These are phyloP conservation scores for Taiwanofungus camphoratus DNA, from an alignment of 1,284 basidiomycete species.

Conservation along the genomic window DNA sequence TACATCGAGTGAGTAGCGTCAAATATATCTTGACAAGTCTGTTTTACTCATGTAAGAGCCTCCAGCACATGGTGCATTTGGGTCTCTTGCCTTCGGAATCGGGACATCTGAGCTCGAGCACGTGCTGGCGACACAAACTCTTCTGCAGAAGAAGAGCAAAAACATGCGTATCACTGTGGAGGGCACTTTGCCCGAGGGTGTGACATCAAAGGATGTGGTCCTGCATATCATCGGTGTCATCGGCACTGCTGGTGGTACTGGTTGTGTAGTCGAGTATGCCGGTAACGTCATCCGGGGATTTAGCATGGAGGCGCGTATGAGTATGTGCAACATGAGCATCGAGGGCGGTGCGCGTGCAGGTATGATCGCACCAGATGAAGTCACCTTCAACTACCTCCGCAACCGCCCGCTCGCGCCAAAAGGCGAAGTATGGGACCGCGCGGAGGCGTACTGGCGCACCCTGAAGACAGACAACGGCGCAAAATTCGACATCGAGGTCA, in stretches of 20 bases:
- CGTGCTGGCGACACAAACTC: constrained; percentile 92
- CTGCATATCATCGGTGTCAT: constrained; percentile 93
- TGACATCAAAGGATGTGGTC: constrained; percentile 93
- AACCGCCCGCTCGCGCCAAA: constrained; percentile 83
- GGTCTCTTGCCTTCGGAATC: constrained; percentile 94
- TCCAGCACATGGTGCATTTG: constrained; percentile 90
- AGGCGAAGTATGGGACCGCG: constrained; percentile 87
- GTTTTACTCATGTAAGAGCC: constrained; percentile 1
- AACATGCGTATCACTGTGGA: constrained; percentile 96
- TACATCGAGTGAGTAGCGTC: constrained; percentile 78
- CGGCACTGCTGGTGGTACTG: constrained; percentile 93
- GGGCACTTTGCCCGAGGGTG: constrained; percentile 81
- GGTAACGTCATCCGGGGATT: constrained; percentile 88
- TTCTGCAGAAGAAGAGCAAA: constrained; percentile 89
- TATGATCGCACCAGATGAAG: constrained; percentile 92
- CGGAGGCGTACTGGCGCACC: constrained; percentile 85
- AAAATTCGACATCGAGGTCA: constrained; percentile 85
- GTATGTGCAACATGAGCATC: constrained; percentile 98
- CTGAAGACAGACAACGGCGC: constrained; percentile 85
- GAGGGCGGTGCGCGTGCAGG: constrained; percentile 94
- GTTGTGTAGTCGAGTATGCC: constrained; percentile 90
- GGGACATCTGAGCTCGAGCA: constrained; percentile 97
- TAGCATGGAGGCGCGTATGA: constrained; percentile 96
- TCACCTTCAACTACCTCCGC: constrained; percentile 86
- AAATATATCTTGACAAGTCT: neutral